phyloP scores from a whole-genome alignment of 176 grass and related monocot species.

The Elaeis guineensis region DNA sequence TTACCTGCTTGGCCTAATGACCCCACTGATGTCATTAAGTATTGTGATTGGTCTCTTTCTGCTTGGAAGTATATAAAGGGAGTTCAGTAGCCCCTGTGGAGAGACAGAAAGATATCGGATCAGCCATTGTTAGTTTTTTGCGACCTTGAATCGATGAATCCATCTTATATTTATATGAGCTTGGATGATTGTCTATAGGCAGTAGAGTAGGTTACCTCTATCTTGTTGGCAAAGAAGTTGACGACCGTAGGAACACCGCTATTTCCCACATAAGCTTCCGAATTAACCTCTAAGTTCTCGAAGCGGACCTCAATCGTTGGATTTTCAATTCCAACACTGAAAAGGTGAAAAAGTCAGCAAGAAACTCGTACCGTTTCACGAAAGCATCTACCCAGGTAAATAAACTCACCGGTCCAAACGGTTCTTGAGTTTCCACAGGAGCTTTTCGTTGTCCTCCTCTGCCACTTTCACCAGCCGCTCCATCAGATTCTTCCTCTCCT shows the following conservation, averaged over 20 bases:
- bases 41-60: conserved; percentile 24
- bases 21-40: conserved; percentile 22
- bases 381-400: too few species aligned
- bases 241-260: conserved; percentile 26
- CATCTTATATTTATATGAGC: too few species aligned
- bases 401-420: conserved; percentile 18
- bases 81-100: conserved; percentile 13
- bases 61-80: conserved; percentile 20
- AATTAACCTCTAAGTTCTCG: conserved; percentile 24
- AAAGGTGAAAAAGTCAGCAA: not conserved
- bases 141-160: too few species aligned
- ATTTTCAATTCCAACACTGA: conserved; percentile 25
- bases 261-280: conserved; percentile 27
- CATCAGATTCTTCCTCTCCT: conserved; percentile 11
- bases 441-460: conserved; percentile 21
- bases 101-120: too few species aligned
- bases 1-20: conserved; percentile 27
- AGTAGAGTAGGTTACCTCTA: conserved; percentile 12
- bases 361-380: too few species aligned
- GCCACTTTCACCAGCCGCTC: conserved; percentile 13
- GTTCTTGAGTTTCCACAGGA: conserved; percentile 19
- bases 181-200: too few species aligned
- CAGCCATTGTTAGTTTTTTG: too few species aligned
- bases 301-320: conserved; percentile 33
- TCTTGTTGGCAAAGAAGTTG: conserved; percentile 31